Base-by-base conservation (phyloP, 2,329 filamentous ascomycete species). In the Penicillium sumatraense region DNA sequence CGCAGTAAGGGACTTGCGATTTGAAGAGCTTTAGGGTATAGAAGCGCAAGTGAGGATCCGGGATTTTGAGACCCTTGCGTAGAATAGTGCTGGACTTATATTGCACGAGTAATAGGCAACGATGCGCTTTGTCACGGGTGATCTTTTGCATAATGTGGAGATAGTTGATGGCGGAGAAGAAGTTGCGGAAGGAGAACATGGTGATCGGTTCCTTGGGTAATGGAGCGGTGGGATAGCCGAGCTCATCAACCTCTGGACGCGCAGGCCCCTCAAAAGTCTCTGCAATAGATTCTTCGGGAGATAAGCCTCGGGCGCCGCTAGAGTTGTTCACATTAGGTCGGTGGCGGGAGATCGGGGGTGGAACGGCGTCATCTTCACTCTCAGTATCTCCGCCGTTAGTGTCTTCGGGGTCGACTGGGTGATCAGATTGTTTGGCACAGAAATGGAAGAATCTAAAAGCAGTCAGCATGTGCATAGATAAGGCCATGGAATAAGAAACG, bases 1-100 rank as follows among this genome's bases (percentile, higher is more conserved):
- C 93, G 74, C 93, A 98, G 80, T 96, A 99, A 1, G 95, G 95
- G 4, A 99, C 95, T 75, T 99, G 95, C 57, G 92, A 95, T 76
- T 99, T 99, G 86, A 98, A 98, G 0, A 99, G 83, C 76, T 99
- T 99, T 64, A 99, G 85, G 0, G 95, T 96, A 78, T 98, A 98
- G 40, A 96, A 86, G 5, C 95, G 87, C 36, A 99, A 82, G 67
- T 91, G 85, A 2, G 88, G 88, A 68, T 99, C 91, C 0, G 93
- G 93, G 20, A 97, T 89, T 64, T 95, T 93, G 14, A 99, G 85
- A 5, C 90, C 88, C 74, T 96, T 97, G 66, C 92, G 89, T 23
- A 99, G 84, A 65, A 97, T 96, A 56, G 91, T 91, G 54, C 89
- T 92, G 45, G 89, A 95, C 76, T 98, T 98, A 81, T 97, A 98